Base-by-base conservation (phyloP, 208 protist species). In the Leishmania turanica region DNA sequence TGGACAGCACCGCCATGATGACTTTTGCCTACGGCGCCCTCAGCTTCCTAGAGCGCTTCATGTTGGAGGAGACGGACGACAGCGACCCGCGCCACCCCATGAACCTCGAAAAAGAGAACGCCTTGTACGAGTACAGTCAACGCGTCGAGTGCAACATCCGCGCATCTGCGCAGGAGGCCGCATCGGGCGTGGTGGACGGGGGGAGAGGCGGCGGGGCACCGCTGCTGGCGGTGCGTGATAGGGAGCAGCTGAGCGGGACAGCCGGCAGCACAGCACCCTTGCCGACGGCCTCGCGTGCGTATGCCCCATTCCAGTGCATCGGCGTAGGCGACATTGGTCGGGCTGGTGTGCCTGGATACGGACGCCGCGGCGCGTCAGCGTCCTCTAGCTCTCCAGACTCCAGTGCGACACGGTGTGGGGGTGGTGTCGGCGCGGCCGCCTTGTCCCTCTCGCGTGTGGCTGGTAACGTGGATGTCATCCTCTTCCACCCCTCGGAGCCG, bases 11-110 rank as follows among this genome's bases (percentile, higher is more conserved):
- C 73, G 88, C 91, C 8, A 84, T 97, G 65, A 81, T 78, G 21
- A 85, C 85, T 24, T 96, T 94, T 72, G 88, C 92, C 49, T 92
- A 92, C 84, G 87, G 90, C 31, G 80, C 88, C 37, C 88, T 97
- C 17, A 83, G 88, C 70, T 97, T 92, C 73, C 83, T 97, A 51
- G 85, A 78, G 40, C 89, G 91, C 7, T 78, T 97, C 69, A 86
- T 96, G 71, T 85, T 97, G 60, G 88, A 96, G 49, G 88, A 88
- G 54, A 81, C 87, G 79, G 95, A 97, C 81, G 95, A 96, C 79
- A 75, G 83, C 78, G 95, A 97, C 77, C 89, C 91, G 21, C 85
- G 92, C 56, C 80, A 93, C 74, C 87, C 87, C 31, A 92, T 95
- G 80, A 94, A 94, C 81, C 85, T 92, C 19, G 84, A 90, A 60